Percentiles rank a stretch among this genome's conserved stretches.
Conservation (phyloP, 768 basidiomycete genomes). For the Naganishia friedmannii region DNA sequence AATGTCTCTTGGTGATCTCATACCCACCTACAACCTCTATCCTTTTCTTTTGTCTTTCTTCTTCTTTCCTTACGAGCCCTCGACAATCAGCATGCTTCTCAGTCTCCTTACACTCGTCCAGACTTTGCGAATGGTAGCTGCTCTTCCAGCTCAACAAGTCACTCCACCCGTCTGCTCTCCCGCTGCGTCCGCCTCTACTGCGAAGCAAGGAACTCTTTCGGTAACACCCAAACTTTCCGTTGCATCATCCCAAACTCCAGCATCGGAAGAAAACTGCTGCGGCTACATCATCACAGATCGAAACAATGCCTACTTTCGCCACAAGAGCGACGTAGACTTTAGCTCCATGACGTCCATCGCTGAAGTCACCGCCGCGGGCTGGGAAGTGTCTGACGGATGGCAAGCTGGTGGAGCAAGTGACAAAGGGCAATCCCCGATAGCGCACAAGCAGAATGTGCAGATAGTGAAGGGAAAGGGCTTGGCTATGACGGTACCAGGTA, state of each 20-base stretch:
- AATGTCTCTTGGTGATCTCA: background rate
- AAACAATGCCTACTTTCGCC: conserved; percentile 3
- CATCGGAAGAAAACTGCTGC: background rate
- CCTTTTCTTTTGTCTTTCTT: background rate
- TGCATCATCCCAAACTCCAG: background rate
- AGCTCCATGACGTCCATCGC: background rate
- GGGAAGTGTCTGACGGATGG: background rate
- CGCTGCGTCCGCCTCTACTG: background rate
- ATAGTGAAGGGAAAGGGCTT: background rate
- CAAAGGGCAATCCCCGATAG: background rate
- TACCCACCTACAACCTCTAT: background rate
- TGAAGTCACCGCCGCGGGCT: background rate
- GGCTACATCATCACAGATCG: conserved; percentile 1
- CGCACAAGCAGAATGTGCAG: background rate
- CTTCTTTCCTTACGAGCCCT: background rate
- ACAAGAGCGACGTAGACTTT: background rate
- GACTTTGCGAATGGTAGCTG: background rate
- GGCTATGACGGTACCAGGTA: background rate
- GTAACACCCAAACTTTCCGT: background rate
- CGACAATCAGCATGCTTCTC: background rate
- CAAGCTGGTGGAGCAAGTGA: background rate
- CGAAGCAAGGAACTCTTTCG: background rate
- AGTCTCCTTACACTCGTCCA: background rate
- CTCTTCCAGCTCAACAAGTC: conserved; percentile 1
- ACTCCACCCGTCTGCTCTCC: background rate